phyloP scores from a whole-genome alignment of 305 asterid species.

The Rubia peregrina region DNA sequence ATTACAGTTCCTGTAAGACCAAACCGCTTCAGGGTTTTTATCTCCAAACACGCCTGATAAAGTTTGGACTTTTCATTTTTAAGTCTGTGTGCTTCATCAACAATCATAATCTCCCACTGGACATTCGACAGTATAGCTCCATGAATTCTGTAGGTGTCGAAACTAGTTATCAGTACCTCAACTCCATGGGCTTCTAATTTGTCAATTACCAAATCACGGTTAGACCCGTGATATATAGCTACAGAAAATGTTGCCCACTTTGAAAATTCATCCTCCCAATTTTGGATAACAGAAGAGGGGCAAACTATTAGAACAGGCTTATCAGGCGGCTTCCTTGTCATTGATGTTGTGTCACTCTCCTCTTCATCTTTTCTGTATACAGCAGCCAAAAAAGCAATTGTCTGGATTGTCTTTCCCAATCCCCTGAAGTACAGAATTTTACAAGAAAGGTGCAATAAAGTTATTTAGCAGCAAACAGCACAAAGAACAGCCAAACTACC shows the following conservation, averaged over 20 bases:
- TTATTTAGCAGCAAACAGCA: constrained; percentile 3
- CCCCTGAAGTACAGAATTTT: constrained; percentile 51
- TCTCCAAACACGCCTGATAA: constrained; percentile 54
- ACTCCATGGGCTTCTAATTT: constrained; percentile 52
- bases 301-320: constrained; percentile 69
- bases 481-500: neutral
- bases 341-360: constrained; percentile 23
- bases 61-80: constrained; percentile 94
- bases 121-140: constrained; percentile 56
- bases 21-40: constrained; percentile 68
- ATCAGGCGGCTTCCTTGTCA: constrained; percentile 20
- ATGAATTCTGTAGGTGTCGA: constrained; percentile 85
- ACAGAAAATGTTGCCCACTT: constrained; percentile 79
- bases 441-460: constrained; percentile 10
- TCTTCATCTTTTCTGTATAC: constrained; percentile 66
- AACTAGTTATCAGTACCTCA: constrained; percentile 83
- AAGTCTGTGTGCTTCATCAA: constrained; percentile 91
- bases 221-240: constrained; percentile 79
- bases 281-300: constrained; percentile 88
- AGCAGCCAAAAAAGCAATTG: constrained; percentile 92
- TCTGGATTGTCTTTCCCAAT: constrained; percentile 92
- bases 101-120: constrained; percentile 72
- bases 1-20: constrained; percentile 95
- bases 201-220: constrained; percentile 68
- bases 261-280: constrained; percentile 91